These are phyloP conservation scores for Mercurialis annua DNA, from an alignment of 345 rosid species.

Conservation along the genomic window DNA sequence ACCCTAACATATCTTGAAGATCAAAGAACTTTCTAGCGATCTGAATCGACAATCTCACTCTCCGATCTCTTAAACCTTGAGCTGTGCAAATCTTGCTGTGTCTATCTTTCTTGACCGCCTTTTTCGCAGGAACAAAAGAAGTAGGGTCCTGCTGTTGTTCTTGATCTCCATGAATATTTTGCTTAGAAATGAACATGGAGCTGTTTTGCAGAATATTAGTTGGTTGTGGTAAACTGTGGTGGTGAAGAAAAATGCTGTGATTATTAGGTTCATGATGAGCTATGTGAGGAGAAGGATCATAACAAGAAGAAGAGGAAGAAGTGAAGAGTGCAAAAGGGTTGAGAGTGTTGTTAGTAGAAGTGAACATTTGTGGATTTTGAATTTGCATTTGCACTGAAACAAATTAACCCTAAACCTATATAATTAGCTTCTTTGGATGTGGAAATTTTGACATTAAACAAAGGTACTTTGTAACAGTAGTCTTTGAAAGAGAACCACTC, in stretches of 20 bases:
- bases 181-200: constrained; percentile 11
- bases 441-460: not conserved
- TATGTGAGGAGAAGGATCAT: constrained; percentile 7
- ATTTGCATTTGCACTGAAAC: not conserved
- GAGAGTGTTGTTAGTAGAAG: constrained; percentile 13
- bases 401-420: constrained; percentile 13
- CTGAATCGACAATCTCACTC: constrained; percentile 76
- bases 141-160: not conserved
- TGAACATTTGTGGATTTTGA: constrained; percentile 22
- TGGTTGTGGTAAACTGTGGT: constrained; percentile 20
- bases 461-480: not conserved
- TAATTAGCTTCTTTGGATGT: constrained; percentile 1
- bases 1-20: constrained; percentile 84
- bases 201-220: constrained; percentile 16
- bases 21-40: constrained; percentile 71
- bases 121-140: constrained; percentile 18
- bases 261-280: constrained; percentile 11
- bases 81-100: constrained; percentile 80
- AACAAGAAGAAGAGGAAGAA: constrained; percentile 27
- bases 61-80: constrained; percentile 72
- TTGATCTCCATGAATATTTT: constrained; percentile 5
- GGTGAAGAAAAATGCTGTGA: not conserved
- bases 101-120: constrained; percentile 50
- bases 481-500: constrained; percentile 10
- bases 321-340: constrained; percentile 14